phyloP scores from a whole-genome alignment of 805 yeast species.

The Candida ulmi region DNA sequence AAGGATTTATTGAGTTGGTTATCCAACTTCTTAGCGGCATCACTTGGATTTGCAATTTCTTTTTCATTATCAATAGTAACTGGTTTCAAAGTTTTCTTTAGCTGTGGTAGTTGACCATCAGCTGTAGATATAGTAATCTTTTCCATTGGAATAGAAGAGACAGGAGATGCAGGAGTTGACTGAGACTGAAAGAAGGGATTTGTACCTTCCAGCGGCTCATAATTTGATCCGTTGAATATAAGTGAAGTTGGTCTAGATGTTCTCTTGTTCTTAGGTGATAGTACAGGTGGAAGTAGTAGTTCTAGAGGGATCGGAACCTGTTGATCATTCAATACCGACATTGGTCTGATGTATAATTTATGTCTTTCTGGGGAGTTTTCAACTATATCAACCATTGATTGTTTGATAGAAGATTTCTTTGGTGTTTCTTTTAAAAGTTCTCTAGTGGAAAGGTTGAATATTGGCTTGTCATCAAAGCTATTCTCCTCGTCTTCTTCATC shows the following conservation, averaged over 20 bases:
- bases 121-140: slow-evolving; percentile 10
- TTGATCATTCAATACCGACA: slow-evolving; percentile 29
- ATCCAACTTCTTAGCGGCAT: slow-evolving; percentile 18
- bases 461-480: slow-evolving; percentile 6
- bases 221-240: slow-evolving; percentile 32
- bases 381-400: slow-evolving; percentile 17
- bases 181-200: neutral
- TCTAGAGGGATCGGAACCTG: slow-evolving; percentile 33
- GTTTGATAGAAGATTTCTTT: slow-evolving; percentile 9
- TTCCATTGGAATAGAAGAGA: neutral
- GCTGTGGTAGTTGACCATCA: neutral
- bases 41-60: slow-evolving; percentile 23
- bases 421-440: slow-evolving; percentile 2
- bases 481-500: slow-evolving; percentile 8
- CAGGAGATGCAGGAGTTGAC: neutral
- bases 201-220: slow-evolving; percentile 27
- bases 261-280: slow-evolving; percentile 29
- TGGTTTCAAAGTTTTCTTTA: neutral
- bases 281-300: slow-evolving; percentile 29
- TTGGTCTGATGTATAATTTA: slow-evolving; percentile 28
- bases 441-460: slow-evolving; percentile 9
- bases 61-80: slow-evolving; percentile 16
- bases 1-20: slow-evolving; percentile 20
- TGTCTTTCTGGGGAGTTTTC: slow-evolving; percentile 14
- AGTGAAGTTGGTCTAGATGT: slow-evolving; percentile 24